phyloP scores from a whole-genome alignment of 2,329 filamentous ascomycete genomes.

The Davidsoniella neocaledoniae region DNA sequence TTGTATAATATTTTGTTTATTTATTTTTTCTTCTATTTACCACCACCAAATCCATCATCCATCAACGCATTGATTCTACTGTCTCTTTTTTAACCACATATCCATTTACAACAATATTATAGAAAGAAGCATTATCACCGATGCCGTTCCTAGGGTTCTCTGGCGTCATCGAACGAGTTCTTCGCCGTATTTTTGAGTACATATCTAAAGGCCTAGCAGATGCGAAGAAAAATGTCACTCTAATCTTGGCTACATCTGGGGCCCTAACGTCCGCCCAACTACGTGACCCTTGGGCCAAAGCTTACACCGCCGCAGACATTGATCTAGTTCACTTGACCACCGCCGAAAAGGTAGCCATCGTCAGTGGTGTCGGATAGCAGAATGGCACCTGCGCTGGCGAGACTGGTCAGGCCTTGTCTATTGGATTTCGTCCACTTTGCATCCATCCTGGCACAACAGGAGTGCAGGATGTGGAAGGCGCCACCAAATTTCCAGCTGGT shows the following conservation, averaged over 20 bases:
- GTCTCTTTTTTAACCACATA: too few species aligned
- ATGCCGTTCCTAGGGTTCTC: too few species aligned
- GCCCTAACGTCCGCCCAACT: background rate
- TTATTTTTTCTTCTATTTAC: too few species aligned
- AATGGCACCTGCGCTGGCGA: slow-evolving; percentile 54
- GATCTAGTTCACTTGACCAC: slow-evolving; percentile 54
- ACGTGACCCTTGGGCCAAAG: slow-evolving; percentile 40
- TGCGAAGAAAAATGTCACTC: too few species aligned
- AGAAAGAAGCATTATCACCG: too few species aligned
- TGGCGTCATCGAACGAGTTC: too few species aligned
- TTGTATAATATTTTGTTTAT: too few species aligned
- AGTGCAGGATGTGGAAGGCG: slow-evolving; percentile 42
- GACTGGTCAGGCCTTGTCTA: slow-evolving; percentile 35
- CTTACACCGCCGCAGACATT: slow-evolving; percentile 51
- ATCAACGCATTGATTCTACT: too few species aligned
- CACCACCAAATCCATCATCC: too few species aligned
- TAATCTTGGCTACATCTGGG: background rate
- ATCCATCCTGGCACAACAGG: slow-evolving; percentile 68
- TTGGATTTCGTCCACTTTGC: slow-evolving; percentile 56
- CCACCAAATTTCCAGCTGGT: slow-evolving; percentile 63
- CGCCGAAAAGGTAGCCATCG: slow-evolving; percentile 62
- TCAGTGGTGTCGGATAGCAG: slow-evolving; percentile 60
- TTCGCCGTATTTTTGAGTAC: too few species aligned
- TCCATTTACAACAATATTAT: too few species aligned
- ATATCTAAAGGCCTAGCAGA: too few species aligned